Evolutionary conservation across 306 rosid species (phyloP).

Genomic region (Castanea sativa): DNA sequence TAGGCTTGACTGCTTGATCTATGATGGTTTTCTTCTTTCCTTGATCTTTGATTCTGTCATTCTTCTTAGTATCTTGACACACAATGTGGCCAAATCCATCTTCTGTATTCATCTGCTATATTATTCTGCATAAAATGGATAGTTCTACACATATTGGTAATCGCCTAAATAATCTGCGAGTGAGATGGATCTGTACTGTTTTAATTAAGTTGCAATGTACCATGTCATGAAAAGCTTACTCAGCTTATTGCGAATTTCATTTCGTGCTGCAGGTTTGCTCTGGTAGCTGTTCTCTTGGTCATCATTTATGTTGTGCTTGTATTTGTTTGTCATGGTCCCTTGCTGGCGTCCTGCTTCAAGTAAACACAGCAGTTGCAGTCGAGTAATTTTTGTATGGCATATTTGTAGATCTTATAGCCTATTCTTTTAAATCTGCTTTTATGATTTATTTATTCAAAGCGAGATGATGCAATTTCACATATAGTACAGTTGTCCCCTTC

Average conservation of each 20-base stretch:
- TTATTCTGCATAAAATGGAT: no score
- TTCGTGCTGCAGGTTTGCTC: conserved; percentile 14
- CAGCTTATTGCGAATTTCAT: neutral
- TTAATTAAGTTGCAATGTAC: neutral
- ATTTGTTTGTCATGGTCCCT: conserved; percentile 25
- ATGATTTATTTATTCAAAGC: neutral
- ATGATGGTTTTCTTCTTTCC: no score
- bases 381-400: conserved; percentile 1
- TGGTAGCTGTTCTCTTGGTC: conserved; percentile 15
- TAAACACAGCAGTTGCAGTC: neutral
- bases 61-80: no score
- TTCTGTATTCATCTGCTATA: no score
- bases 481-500: neutral
- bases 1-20: no score
- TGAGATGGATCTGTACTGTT: neutral
- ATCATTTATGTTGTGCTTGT: conserved; percentile 20
- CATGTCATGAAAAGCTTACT: neutral
- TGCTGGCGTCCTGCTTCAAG: conserved; percentile 49
- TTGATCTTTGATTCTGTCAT: no score
- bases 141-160: no score
- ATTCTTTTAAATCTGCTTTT: neutral
- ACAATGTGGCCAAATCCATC: no score
- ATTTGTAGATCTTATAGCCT: neutral
- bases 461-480: neutral
- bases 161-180: no score